Evolutionary conservation across 2,329 filamentous ascomycete genomes (phyloP), one percentile per base, ranked within the genome.

Genomic region (Fusarium pilosicola): DNA sequence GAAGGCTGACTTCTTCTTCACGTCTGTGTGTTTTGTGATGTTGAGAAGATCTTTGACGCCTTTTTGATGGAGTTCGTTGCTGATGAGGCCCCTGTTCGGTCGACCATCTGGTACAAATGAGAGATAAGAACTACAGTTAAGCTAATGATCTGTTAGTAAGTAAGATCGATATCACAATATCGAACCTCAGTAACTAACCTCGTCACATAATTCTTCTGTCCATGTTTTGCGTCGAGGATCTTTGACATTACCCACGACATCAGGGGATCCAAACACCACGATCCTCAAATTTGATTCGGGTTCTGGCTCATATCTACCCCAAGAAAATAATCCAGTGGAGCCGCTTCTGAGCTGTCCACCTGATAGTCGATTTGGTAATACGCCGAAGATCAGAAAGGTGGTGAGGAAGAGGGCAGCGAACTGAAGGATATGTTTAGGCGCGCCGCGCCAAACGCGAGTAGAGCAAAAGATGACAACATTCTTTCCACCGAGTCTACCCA

Each of bases 21-120:
- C 72, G n/a, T 80, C 74, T 30, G 82, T 79, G 15, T 81, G 75
- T 39, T 79, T 74, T 15, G 80, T 76, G 14, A 81, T 68, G 26
- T 79, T 78, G 18, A 83, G 76, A 14, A 87, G 74, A 6, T 83
- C 86, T 3, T 81, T 79, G 1, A 82, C 62, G 52, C 78, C 73
- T 36, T 73, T 64, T 41, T 86, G 89, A 58, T 91, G 92, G 11
- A 88, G 78, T 38, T 81, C 73, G 71, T 86, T 95, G 69, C 85
- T 86, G 5, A 81, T 92, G 38, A 88, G 84, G 17, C 77, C 81
- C 28, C 54, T 88, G 84, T 28, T 90, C n/a, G 82, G 86, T 24
- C 82, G 86, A 17, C 74, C 73, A 6, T 71, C 60, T 6, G 87
- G 87, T 3, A 87, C 79, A 60, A 86, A 83, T 3, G 86, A 88